These are phyloP conservation scores for Xanthoceras sorbifolium DNA, from an alignment of 345 rosid genomes.

Conservation along the genomic window DNA sequence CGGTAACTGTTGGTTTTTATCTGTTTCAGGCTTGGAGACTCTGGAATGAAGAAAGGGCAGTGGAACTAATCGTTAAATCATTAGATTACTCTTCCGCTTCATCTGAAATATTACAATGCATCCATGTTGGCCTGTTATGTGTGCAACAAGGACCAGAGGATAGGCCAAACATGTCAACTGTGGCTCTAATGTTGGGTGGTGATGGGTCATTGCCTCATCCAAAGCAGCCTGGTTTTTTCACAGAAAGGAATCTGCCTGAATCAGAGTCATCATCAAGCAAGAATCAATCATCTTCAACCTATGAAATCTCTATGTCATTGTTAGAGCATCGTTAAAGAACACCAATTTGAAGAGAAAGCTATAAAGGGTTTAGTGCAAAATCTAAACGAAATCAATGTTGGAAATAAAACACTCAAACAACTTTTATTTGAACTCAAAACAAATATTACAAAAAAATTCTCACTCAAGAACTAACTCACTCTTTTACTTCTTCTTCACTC, in stretches of 20 bases:
- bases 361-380: no score
- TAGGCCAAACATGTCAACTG: conserved; percentile 52
- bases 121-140: conserved; percentile 49
- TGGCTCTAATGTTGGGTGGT: conserved; percentile 44
- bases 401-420: no score
- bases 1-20: not conserved
- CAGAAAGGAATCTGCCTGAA: conserved; percentile 21
- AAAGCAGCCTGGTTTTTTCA: conserved; percentile 45
- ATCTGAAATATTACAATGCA: conserved; percentile 35
- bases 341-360: not conserved
- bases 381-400: no score
- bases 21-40: conserved; percentile 43
- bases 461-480: no score
- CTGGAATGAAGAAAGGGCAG: conserved; percentile 35
- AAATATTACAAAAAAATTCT: no score
- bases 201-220: conserved; percentile 21
- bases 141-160: conserved; percentile 45
- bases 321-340: conserved; percentile 13
- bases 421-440: no score
- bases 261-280: conserved; percentile 30
- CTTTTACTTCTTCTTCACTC: no score
- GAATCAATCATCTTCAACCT: conserved; percentile 17
- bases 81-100: conserved; percentile 19
- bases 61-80: conserved; percentile 36
- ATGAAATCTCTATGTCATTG: conserved; percentile 35